Conservation (phyloP, 2,329 filamentous ascomycete species). For the Meredithiella fracta region DNA sequence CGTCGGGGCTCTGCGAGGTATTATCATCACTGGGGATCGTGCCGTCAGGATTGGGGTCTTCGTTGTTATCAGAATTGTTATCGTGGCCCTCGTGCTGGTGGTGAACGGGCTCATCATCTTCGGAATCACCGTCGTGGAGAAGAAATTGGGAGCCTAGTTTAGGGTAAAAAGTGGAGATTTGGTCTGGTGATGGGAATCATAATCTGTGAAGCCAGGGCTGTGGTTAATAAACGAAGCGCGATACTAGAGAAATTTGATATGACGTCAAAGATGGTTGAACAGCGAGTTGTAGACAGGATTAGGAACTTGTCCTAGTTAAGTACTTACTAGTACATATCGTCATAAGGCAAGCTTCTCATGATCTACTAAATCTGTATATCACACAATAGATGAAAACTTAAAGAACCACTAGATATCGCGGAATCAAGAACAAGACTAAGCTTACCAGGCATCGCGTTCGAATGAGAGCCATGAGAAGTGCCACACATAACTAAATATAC, state of each 20-base stretch:
- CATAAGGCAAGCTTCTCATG: background rate
- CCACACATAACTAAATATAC: constrained; percentile 9
- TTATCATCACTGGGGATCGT: constrained; percentile 5
- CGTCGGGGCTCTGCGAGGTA: constrained; percentile 27
- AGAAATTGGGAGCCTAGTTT: constrained; percentile 15
- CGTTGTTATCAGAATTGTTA: constrained; percentile 8
- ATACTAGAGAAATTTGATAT: background rate
- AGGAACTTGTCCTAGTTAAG: background rate
- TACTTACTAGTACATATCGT: constrained; percentile 1
- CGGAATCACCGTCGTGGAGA: constrained; percentile 16
- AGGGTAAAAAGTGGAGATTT: constrained; percentile 11
- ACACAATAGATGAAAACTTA: background rate
- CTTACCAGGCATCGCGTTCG: constrained; percentile 14
- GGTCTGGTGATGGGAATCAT: background rate
- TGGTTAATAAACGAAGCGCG: background rate
- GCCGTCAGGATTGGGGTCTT: background rate
- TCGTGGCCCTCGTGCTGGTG: constrained; percentile 4
- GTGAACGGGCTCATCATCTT: constrained; percentile 14
- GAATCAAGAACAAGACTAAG: background rate
- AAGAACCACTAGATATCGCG: background rate
- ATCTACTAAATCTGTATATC: background rate
- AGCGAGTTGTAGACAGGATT: background rate
- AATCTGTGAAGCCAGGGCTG: background rate
- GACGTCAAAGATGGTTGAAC: background rate
- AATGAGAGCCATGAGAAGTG: constrained; percentile 11